phyloP scores from a whole-genome alignment of 805 yeast genomes.

The Maudiozyma bulderi region DNA sequence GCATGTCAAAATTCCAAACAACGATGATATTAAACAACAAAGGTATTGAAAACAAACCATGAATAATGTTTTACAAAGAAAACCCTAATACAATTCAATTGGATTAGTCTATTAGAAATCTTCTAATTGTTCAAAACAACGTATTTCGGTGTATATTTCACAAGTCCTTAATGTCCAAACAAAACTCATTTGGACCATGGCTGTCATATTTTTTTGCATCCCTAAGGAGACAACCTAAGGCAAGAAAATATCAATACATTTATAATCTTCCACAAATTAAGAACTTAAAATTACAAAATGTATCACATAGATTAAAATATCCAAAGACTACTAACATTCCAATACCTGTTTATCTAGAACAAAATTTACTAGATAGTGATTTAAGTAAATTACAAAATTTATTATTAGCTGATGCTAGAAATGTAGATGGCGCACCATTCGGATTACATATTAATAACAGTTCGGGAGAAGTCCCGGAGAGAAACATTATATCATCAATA shows the following conservation, averaged over 20 bases:
- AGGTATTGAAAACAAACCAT: no score
- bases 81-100: no score
- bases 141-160: no score
- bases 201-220: conserved; percentile 4
- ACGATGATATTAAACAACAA: no score
- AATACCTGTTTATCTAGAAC: background rate
- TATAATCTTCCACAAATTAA: conserved; percentile 7
- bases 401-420: background rate
- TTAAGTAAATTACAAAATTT: background rate
- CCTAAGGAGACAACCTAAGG: conserved; percentile 2
- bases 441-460: background rate
- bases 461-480: background rate
- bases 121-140: no score
- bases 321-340: background rate
- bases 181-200: conserved; percentile 1
- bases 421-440: background rate
- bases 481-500: background rate
- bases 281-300: background rate
- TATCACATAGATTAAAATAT: background rate
- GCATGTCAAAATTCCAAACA: no score
- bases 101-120: no score
- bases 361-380: background rate
- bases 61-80: no score
- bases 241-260: conserved; percentile 6
- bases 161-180: no score